phyloP scores from a whole-genome alignment of 495 filamentous ascomycete species.

The Platismatia glauca region DNA sequence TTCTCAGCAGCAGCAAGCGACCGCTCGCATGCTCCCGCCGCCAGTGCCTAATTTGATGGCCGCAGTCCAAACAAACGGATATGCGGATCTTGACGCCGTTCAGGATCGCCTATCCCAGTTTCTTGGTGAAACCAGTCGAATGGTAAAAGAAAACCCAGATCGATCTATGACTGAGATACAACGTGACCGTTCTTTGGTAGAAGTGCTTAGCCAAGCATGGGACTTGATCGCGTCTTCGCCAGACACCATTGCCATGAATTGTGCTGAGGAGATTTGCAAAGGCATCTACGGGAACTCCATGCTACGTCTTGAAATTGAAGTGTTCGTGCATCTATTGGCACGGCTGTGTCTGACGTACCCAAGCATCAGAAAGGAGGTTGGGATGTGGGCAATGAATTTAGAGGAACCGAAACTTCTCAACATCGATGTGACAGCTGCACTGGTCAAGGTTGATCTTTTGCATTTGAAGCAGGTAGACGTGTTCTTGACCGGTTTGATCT shows the following conservation, averaged over 20 bases:
- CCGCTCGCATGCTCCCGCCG: constrained; percentile 40
- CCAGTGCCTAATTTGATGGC: constrained; percentile 34
- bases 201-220: constrained; percentile 50
- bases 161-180: constrained; percentile 62
- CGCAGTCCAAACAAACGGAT: constrained; percentile 53
- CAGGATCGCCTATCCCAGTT: constrained; percentile 59
- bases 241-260: constrained; percentile 58
- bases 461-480: constrained; percentile 75
- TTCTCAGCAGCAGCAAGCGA: constrained; percentile 45
- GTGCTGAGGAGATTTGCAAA: constrained; percentile 61
- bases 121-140: constrained; percentile 59
- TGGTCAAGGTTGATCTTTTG: constrained; percentile 65
- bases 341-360: constrained; percentile 71
- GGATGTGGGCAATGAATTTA: constrained; percentile 59
- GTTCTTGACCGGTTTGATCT: constrained; percentile 61
- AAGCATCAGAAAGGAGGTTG: constrained; percentile 62
- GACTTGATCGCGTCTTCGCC: constrained; percentile 39
- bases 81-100: constrained; percentile 52
- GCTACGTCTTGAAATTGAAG: constrained; percentile 64
- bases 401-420: constrained; percentile 72
- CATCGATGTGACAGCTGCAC: constrained; percentile 61
- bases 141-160: constrained; percentile 55
- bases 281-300: constrained; percentile 54
- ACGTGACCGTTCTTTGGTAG: constrained; percentile 52
- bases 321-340: constrained; percentile 71